Evolutionary conservation across 257 asterid genomes (phyloP), one percentile per base, ranked within the genome.

Genomic region (Vinca minor): DNA sequence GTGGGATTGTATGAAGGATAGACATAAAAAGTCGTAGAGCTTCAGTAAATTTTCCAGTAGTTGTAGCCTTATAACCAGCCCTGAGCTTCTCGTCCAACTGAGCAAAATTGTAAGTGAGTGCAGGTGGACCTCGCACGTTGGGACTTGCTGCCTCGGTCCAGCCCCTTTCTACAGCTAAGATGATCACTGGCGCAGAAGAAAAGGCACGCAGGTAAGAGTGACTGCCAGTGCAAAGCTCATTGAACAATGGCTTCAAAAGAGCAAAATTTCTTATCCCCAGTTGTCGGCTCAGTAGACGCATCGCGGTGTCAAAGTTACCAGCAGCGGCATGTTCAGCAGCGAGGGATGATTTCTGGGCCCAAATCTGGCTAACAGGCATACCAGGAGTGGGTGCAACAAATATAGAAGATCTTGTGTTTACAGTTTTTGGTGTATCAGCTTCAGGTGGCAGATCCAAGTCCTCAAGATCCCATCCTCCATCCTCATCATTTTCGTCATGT

Each of bases 381-480:
- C 96, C 96, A 34, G 82, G 88, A 10, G 87, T 83, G 23, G 98
- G 98, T 41, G 89, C 66, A n/a, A 82, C 79, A 50, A 88, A 87
- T 3, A 82, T 77, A 49, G 88, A 74, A 39, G 96, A 81, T 2
- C 94, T 92, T 25, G 85, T 70, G 49, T 73, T 76, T 4, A 77
- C 53, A 62, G 84, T 62, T 73, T 74, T 89, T 10, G 98, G 96
- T 0, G 96, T 87, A 64, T 85, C 96, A 20, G 84, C 63, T 61
- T 88, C 98, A 15, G 89, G 79, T 17, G 96, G 98, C 68, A 92
- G 83, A 74, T 92, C 98, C 62, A 92, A 77, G 76, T 89, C 96
- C 79, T 89, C 96, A 8, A 88, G 88, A 73, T 85, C 98, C 98
- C 98, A 92, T 59, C 98, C 98, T 52, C 96, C 98, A 28, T 89